Conservation (phyloP, 2,329 filamentous ascomycete genomes). For the Penicillium capsulatum region DNA sequence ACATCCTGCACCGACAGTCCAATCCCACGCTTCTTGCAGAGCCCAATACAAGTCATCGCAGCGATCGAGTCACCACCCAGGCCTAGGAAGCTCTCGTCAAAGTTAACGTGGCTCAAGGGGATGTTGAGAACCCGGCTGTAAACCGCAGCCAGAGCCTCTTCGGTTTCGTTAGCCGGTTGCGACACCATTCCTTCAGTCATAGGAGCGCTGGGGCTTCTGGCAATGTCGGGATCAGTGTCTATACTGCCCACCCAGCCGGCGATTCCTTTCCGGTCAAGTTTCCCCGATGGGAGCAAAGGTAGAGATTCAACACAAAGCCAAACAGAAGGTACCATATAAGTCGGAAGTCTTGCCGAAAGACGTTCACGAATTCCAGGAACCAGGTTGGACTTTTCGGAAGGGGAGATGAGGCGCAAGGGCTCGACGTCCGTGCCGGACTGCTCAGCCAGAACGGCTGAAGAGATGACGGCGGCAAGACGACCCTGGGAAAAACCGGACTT, state of each 20-base stretch:
- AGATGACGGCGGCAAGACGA: slow-evolving; percentile 32
- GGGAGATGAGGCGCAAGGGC: slow-evolving; percentile 25
- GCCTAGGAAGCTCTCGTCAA: slow-evolving; percentile 41
- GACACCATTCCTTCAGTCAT: slow-evolving; percentile 2
- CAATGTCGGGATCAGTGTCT: slow-evolving; percentile 25
- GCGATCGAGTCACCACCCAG: slow-evolving; percentile 50
- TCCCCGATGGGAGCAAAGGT: slow-evolving; percentile 45
- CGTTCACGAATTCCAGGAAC: slow-evolving; percentile 28
- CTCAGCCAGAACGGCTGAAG: slow-evolving; percentile 22
- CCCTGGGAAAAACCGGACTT: slow-evolving; percentile 34
- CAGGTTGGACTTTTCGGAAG: slow-evolving; percentile 18
- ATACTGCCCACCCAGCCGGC: slow-evolving; percentile 33
- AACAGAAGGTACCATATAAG: slow-evolving; percentile 47
- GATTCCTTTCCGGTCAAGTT: slow-evolving; percentile 43
- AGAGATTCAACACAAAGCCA: slow-evolving; percentile 46
- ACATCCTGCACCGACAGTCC: slow-evolving; percentile 48
- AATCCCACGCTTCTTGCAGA: slow-evolving; percentile 46
- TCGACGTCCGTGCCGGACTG: slow-evolving; percentile 16
- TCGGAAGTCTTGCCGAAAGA: slow-evolving; percentile 36
- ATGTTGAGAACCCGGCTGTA: slow-evolving; percentile 42
- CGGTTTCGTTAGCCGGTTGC: slow-evolving; percentile 23
- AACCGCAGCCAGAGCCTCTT: slow-evolving; percentile 31
- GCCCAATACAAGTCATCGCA: slow-evolving; percentile 48
- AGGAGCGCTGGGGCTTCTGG: slow-evolving; percentile 1
- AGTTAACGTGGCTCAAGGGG: slow-evolving; percentile 29